Conservation (phyloP, 2,329 filamentous ascomycete species). For the Claviceps cyperi region DNA sequence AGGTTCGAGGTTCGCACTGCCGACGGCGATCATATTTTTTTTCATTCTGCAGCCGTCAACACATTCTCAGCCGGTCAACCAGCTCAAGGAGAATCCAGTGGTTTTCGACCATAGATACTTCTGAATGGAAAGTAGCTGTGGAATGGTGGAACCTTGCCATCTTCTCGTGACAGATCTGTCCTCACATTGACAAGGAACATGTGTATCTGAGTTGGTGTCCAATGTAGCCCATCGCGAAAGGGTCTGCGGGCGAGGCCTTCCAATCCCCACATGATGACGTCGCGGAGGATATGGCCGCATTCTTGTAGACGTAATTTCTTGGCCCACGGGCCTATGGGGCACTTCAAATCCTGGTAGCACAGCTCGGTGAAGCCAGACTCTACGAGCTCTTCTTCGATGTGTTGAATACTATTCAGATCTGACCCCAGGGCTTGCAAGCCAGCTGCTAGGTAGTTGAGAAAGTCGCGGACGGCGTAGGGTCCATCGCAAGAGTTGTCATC, state of each 20-base stretch:
- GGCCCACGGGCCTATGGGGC: slow-evolving; percentile 35
- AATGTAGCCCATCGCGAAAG: slow-evolving; percentile 24
- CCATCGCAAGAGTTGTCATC: slow-evolving; percentile 30
- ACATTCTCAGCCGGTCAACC: neutral
- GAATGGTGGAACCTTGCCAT: slow-evolving; percentile 18
- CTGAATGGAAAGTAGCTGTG: slow-evolving; percentile 28
- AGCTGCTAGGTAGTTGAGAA: slow-evolving; percentile 23
- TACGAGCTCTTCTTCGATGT: slow-evolving; percentile 21
- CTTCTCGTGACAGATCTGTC: slow-evolving; percentile 20
- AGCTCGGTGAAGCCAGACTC: slow-evolving; percentile 29
- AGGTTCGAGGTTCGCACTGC: neutral
- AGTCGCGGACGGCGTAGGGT: slow-evolving; percentile 33
- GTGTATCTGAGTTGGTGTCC: slow-evolving; percentile 27
- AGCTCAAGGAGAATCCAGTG: slow-evolving; percentile 8
- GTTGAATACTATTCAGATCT: slow-evolving; percentile 25
- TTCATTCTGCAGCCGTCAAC: neutral
- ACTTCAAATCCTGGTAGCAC: slow-evolving; percentile 27
- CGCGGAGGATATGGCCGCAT: slow-evolving; percentile 31
- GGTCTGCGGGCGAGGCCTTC: slow-evolving; percentile 24
- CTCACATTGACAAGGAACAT: slow-evolving; percentile 29
- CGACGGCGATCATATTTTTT: no score
- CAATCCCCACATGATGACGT: slow-evolving; percentile 26
- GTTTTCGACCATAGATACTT: slow-evolving; percentile 25
- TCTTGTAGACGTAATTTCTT: slow-evolving; percentile 25
- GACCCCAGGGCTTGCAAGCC: slow-evolving; percentile 28